Conservation (phyloP, 208 protist genomes). For the Acanthamoeba quina region DNA sequence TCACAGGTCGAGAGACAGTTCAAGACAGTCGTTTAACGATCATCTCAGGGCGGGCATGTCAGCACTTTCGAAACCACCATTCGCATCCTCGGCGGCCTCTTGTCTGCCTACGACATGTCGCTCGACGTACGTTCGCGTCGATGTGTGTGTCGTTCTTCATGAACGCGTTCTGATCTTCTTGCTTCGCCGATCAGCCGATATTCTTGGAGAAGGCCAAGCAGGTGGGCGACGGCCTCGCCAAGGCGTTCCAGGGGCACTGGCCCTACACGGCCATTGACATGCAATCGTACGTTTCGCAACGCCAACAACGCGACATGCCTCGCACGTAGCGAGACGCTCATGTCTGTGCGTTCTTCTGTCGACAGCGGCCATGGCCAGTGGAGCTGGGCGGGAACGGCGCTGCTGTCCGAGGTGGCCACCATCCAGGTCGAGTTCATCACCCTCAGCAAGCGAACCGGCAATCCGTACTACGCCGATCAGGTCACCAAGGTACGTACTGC, state of each 20-base stretch:
- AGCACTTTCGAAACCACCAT: conserved; percentile 83
- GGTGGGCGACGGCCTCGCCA: conserved; percentile 69
- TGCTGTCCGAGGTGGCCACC: conserved; percentile 89
- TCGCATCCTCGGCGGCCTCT: conserved; percentile 78
- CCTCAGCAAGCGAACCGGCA: conserved; percentile 86
- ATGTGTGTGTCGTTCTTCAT: too few relatives aligned
- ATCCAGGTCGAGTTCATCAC: conserved; percentile 91
- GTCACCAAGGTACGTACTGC: conserved; percentile 72
- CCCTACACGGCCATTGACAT: conserved; percentile 1
- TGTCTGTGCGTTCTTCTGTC: neutral
- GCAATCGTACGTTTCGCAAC: neutral
- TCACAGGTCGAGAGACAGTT: too few relatives aligned
- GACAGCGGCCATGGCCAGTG: neutral
- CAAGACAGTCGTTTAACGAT: too few relatives aligned
- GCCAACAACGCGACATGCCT: neutral
- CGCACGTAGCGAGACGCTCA: neutral
- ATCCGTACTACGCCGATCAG: conserved; percentile 79
- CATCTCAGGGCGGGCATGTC: neutral
- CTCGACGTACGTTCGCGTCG: neutral
- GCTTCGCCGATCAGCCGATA: neutral
- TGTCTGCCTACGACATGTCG: conserved; percentile 66
- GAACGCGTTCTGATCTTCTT: too few relatives aligned
- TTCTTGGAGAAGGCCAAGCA: conserved; percentile 76
- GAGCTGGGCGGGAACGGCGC: conserved; percentile 70
- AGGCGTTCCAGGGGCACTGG: conserved; percentile 70